phyloP scores from a whole-genome alignment of 208 protist species.

The Vickermania ingenoplastis region DNA sequence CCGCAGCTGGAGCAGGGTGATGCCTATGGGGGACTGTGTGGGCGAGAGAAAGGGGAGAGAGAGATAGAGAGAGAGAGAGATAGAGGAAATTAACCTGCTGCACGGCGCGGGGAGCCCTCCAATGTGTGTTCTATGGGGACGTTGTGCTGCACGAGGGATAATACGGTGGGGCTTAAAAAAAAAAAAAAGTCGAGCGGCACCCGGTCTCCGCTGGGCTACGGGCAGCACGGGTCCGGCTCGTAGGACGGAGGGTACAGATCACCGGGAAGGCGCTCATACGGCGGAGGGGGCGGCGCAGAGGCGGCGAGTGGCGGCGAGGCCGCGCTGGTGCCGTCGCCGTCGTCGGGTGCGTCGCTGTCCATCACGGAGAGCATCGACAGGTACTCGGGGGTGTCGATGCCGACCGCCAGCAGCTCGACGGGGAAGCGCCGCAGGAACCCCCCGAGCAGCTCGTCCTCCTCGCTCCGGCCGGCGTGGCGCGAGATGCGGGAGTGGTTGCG shows the following conservation, averaged over 20 bases:
- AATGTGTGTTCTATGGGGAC: too few relatives aligned
- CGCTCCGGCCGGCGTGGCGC: neutral
- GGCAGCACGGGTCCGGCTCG: neutral
- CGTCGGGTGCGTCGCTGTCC: constrained; percentile 11
- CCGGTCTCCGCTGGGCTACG: too few relatives aligned
- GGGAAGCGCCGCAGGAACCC: constrained; percentile 40
- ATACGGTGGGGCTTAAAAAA: too few relatives aligned
- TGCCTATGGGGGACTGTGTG: too few relatives aligned
- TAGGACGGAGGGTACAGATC: neutral
- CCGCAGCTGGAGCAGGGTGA: too few relatives aligned
- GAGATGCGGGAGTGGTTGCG: constrained; percentile 1
- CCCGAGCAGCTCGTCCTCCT: constrained; percentile 18
- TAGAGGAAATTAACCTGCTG: too few relatives aligned
- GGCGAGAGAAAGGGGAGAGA: too few relatives aligned
- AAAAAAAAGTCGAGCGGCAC: too few relatives aligned
- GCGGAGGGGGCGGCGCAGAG: neutral
- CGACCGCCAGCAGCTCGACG: constrained; percentile 46
- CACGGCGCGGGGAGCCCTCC: too few relatives aligned
- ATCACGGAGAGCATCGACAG: constrained; percentile 55
- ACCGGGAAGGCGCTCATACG: neutral
- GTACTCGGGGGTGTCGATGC: constrained; percentile 25
- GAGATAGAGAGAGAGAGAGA: too few relatives aligned
- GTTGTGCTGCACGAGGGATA: too few relatives aligned
- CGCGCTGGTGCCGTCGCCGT: neutral
- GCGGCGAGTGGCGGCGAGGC: too few relatives aligned